A percentile compares a stretch with the other conserved stretches of the same genome.
Evolutionary conservation across 768 basidiomycete species (phyloP).

Genomic region (Tremella fuciformis): DNA sequence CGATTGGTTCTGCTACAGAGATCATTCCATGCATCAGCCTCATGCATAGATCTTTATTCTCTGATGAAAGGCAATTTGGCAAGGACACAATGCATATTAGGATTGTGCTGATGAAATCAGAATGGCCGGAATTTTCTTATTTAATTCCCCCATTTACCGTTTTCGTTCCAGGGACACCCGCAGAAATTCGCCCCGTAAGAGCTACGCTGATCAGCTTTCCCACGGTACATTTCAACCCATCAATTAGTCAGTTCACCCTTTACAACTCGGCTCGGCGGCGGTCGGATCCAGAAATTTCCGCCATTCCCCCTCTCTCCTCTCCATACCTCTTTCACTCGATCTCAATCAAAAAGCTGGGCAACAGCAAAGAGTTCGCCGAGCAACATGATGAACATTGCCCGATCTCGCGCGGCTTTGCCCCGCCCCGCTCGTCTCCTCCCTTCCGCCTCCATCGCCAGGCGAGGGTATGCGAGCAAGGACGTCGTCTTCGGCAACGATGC

Average conservation of each 20-base stretch:
- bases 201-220: conserved; percentile 36
- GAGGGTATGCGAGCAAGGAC: conserved; percentile 63
- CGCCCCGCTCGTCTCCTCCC: conserved; percentile 42
- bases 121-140: too few species aligned
- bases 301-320: conserved; percentile 6
- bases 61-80: too few species aligned
- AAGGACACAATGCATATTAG: too few species aligned
- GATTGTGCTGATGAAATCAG: too few species aligned
- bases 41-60: too few species aligned
- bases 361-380: background rate
- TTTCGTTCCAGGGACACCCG: too few species aligned
- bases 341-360: too few species aligned
- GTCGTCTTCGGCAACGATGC: conserved; percentile 96
- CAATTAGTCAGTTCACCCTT: background rate
- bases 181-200: too few species aligned
- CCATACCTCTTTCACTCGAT: conserved; percentile 7
- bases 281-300: conserved; percentile 11
- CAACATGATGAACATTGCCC: conserved; percentile 20
- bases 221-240: conserved; percentile 19
- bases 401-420: conserved; percentile 45
- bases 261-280: conserved; percentile 2
- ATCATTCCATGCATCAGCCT: too few species aligned
- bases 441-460: conserved; percentile 24
- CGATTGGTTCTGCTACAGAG: too few species aligned
- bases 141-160: too few species aligned